phyloP scores from a whole-genome alignment of 2,329 filamentous ascomycete genomes.

The Pleomassaria siparia region DNA sequence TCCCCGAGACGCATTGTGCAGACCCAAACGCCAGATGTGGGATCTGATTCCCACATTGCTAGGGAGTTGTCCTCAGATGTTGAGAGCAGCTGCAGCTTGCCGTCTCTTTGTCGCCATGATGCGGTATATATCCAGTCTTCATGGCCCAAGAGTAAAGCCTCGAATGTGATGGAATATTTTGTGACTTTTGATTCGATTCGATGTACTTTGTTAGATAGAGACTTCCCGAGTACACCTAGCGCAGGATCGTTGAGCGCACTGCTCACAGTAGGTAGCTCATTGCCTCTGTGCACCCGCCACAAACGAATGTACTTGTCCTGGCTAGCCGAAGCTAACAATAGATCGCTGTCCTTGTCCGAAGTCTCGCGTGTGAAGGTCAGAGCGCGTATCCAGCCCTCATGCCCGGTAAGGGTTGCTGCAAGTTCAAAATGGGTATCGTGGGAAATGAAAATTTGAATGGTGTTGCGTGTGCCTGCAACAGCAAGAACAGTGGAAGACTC shows the following conservation, averaged over 20 bases:
- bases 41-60: constrained; percentile 87
- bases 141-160: constrained; percentile 89
- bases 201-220: constrained; percentile 87
- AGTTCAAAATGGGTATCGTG: constrained; percentile 63
- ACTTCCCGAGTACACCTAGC: constrained; percentile 65
- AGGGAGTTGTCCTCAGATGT: constrained; percentile 95
- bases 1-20: constrained; percentile 84
- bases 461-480: constrained; percentile 79
- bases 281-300: constrained; percentile 79
- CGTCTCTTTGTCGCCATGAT: constrained; percentile 64
- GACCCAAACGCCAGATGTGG: constrained; percentile 85
- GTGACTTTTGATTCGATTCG: constrained; percentile 61
- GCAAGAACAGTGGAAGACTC: constrained; percentile 68
- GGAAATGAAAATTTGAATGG: constrained; percentile 77
- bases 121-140: constrained; percentile 98
- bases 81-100: constrained; percentile 73
- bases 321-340: constrained; percentile 87
- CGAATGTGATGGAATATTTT: constrained; percentile 84
- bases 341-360: constrained; percentile 58
- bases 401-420: constrained; percentile 78
- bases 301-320: constrained; percentile 97
- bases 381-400: constrained; percentile 93
- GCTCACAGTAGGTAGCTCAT: constrained; percentile 61
- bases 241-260: constrained; percentile 58
- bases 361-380: constrained; percentile 74